phyloP scores from a whole-genome alignment of 306 rosid species.

The Hylodesmum podocarpum region DNA sequence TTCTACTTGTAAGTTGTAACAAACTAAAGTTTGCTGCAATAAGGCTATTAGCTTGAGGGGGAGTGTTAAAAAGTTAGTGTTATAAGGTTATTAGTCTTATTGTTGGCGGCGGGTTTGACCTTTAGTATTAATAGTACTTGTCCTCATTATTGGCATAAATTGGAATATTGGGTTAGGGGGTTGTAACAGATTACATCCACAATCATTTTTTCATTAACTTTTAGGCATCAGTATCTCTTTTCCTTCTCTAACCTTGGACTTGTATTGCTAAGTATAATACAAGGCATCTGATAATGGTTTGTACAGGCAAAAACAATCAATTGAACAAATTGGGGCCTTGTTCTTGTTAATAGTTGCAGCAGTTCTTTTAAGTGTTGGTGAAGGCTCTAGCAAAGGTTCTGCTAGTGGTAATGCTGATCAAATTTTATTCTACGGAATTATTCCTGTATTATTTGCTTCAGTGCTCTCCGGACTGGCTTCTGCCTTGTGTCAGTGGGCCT shows the following conservation, averaged over 20 bases:
- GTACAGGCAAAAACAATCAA: conserved; percentile 88
- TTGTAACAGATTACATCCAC: background rate
- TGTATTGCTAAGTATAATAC: conserved; percentile 12
- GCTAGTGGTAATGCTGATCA: conserved; percentile 58
- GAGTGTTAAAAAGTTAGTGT: background rate
- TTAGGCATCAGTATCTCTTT: background rate
- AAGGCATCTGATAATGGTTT: conserved; percentile 34
- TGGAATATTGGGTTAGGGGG: background rate
- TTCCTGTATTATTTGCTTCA: conserved; percentile 90
- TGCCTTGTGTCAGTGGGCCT: conserved; percentile 97
- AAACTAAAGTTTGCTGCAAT: background rate
- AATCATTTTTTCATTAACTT: background rate
- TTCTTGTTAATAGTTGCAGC: conserved; percentile 86
- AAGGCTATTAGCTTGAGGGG: background rate
- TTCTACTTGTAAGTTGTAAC: conserved; percentile 1
- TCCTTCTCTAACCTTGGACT: conserved; percentile 4
- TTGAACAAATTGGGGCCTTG: conserved; percentile 93
- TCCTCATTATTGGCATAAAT: background rate
- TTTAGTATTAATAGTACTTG: background rate
- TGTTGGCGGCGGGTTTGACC: background rate
- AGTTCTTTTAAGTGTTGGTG: conserved; percentile 86
- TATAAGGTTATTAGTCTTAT: background rate
- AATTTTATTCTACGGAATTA: conserved; percentile 74
- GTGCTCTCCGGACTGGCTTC: conserved; percentile 97
- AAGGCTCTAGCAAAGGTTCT: conserved; percentile 82